phyloP scores from a whole-genome alignment of 2,329 filamentous ascomycete genomes.

The Hypoxylon sp. region DNA sequence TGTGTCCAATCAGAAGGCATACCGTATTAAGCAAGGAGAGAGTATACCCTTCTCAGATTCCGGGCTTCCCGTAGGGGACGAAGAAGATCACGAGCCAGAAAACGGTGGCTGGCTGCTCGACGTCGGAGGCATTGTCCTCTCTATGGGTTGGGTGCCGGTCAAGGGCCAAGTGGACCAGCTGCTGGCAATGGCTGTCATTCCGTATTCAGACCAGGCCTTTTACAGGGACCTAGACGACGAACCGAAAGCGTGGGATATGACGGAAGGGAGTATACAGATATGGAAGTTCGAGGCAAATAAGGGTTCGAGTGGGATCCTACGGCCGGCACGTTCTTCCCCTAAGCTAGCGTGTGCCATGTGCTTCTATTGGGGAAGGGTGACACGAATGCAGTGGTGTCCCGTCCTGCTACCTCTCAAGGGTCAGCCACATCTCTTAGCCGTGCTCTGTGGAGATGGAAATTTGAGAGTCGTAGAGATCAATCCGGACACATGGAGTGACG shows the following conservation, averaged over 20 bases:
- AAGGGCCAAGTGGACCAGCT: slow-evolving; percentile 52
- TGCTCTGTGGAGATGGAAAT: slow-evolving; percentile 60
- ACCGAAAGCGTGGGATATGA: slow-evolving; percentile 49
- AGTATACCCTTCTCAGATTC: slow-evolving; percentile 39
- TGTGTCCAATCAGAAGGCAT: slow-evolving; percentile 39
- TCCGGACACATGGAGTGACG: slow-evolving; percentile 40
- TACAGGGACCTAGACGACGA: slow-evolving; percentile 51
- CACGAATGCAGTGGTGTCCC: slow-evolving; percentile 63
- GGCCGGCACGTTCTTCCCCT: slow-evolving; percentile 49
- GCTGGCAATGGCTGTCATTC: slow-evolving; percentile 60
- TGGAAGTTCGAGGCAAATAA: slow-evolving; percentile 55
- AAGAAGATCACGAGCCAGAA: slow-evolving; percentile 19
- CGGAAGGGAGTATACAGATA: slow-evolving; percentile 59
- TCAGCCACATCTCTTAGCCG: slow-evolving; percentile 53
- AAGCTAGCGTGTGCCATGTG: slow-evolving; percentile 55
- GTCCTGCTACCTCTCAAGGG: slow-evolving; percentile 46
- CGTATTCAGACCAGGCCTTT: slow-evolving; percentile 58
- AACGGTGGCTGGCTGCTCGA: slow-evolving; percentile 61
- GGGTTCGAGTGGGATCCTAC: slow-evolving; percentile 43
- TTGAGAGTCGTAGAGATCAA: slow-evolving; percentile 58
- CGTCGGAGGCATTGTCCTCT: slow-evolving; percentile 59
- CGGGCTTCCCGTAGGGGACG: slow-evolving; percentile 35
- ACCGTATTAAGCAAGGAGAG: slow-evolving; percentile 38
- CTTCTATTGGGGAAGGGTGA: slow-evolving; percentile 59
- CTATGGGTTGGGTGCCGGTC: slow-evolving; percentile 61